These are phyloP conservation scores for Phytophthora sp. DNA, from an alignment of 352 stramenopile genomes.

Conservation along the genomic window DNA sequence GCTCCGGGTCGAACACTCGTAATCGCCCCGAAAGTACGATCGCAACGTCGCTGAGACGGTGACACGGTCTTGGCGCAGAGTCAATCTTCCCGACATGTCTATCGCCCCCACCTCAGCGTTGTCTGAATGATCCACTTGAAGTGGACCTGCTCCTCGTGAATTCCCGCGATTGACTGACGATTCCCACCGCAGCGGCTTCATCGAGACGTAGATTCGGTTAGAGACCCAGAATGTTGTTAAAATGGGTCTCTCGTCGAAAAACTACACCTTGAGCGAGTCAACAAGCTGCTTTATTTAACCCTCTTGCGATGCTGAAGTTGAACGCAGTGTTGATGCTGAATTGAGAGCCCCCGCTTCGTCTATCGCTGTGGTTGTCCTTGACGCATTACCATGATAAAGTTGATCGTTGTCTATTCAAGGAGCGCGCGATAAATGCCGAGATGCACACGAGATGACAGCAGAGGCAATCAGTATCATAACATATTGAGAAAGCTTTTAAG, in stretches of 20 bases:
- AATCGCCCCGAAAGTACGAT: constrained; percentile 27
- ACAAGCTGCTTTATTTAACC: constrained; percentile 33
- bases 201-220: constrained; percentile 45
- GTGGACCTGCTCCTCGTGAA: constrained; percentile 34
- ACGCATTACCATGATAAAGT: constrained; percentile 44
- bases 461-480: too few relatives aligned
- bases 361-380: constrained; percentile 10
- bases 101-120: constrained; percentile 12
- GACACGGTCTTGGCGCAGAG: constrained; percentile 44
- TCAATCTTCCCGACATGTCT: constrained; percentile 39
- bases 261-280: constrained; percentile 23
- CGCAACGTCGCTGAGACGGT: too few relatives aligned
- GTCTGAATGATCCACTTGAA: constrained; percentile 27
- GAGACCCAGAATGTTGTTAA: constrained; percentile 42
- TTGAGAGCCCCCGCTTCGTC: constrained; percentile 7
- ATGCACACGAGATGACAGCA: constrained; percentile 32
- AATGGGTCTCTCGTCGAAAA: too few relatives aligned
- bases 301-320: constrained; percentile 15
- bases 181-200: constrained; percentile 30
- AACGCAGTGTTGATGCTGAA: neutral
- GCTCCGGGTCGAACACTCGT: constrained; percentile 43
- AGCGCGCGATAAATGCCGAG: constrained; percentile 32
- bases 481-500: too few relatives aligned
- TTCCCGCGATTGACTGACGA: constrained; percentile 42
- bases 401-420: constrained; percentile 26